Base-by-base conservation (phyloP, 331 rosid genomes). In the Ulmus americana region DNA sequence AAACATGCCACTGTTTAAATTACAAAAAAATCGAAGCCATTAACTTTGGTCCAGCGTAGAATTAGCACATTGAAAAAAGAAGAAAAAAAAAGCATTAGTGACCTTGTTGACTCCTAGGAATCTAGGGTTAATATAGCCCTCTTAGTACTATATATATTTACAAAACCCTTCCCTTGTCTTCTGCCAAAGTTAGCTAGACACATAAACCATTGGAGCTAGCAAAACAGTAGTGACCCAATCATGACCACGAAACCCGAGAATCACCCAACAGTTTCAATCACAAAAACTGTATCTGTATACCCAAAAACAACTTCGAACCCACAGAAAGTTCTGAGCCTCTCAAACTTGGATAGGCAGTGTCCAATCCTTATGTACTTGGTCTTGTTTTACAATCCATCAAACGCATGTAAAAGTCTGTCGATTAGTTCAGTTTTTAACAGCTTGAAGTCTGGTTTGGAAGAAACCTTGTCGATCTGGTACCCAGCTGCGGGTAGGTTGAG, bases 331-430 rank as follows among this genome's bases (percentile, higher is more conserved):
- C 56, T 83, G 71, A 63, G 12, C 62, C 94, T 88, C 60, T 88
- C 96, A 39, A 88, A 83, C 70, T 76, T 88, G 78, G 94, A 88
- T 55, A 80, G 94, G 70, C 96, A 88, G 76, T 86, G 90, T 72
- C 94, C 88, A 5, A 59, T 18, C 6, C 88, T 69, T 28, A 84
- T 86, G 96, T 80, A 78, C 81, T 64, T 80, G 79, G 86, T 83
- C 43, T 86, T 81, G 61, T 88, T 88, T 75, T 86, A 84, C 70
- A 68, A 58, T 0, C 59, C 43, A 3, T 70, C 81, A 16, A 46
- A 56, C 10, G 11, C 59, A 10, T 8, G 42, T 46, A 35, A 42
- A 15, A 70, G 48, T 28, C 10, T 81, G 70, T 58, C 79, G 5
- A 69, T 75, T 43, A 67, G 70, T 68, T 79, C 79, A 8, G 85